Evolutionary conservation across 148 eudicot species (phyloP), one percentile per base, ranked within the genome.

Genomic region (Agrostemma githago): DNA sequence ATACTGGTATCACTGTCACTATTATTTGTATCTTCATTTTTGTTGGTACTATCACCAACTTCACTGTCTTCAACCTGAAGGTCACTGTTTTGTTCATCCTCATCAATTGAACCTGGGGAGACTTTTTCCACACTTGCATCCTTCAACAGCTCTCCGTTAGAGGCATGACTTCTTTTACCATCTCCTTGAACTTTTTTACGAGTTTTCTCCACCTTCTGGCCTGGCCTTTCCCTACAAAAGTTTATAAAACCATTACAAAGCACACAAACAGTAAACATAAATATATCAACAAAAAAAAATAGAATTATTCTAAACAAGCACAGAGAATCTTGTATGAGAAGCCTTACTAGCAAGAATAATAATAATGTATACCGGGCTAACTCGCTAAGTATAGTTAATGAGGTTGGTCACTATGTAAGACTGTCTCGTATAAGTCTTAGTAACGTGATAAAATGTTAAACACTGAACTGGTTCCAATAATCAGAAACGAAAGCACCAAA

Each of bases 161-260:
- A 77, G 66, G 78, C 41, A 70, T 0, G 74, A 69, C 72, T 57
- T 48, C 62, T 78, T 68, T 80, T 57, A 40, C 62, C 54, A 40
- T 37, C 48, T 66, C 70, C 78, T 3, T 71, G 60, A 57, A 17
- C 66, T 51, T 79, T 82, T 66, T 54, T 62, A 51, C 48, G 85
- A 56, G 51, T 69, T 15, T 51, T 78, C 53, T 12, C 79, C 73
- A 85, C 82, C 39, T 83, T 80, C 38, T 66, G 66, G 65, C 66
- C 77, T 81, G 86, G 87, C 84, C 85, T 74, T 83, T 80, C 86
- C 84, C 96, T 92, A 63, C 61, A 79, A 73, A 71, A 66, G 74
- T 70, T 63, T 19, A 40, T 4, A 60, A 6, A n/a, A 51, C 41
- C 26, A 66, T n/a, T 26, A 38, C 48, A 10, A 66, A 11, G 21